Base-by-base conservation (phyloP, 257 asterid genomes). In the Gentiana dahurica region DNA sequence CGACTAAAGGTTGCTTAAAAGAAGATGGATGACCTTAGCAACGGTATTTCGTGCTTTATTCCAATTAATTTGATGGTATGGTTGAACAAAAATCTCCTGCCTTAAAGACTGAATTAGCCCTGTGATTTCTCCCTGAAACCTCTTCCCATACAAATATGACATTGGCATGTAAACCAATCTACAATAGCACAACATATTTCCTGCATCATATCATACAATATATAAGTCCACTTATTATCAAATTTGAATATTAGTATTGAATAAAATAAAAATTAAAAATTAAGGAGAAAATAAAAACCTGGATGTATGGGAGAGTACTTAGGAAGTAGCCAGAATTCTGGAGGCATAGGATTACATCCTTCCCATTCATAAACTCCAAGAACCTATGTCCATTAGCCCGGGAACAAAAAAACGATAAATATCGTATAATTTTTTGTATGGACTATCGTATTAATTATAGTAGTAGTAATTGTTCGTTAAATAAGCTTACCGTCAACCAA, bases 61-160 rank as follows among this genome's bases (percentile, higher is more conserved):
- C 92, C 92, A 83, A 33, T 73, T 60, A 4, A 70, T 78, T 48
- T 69, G 43, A 38, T 61, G 57, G 45, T 83, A 83, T 2, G 81
- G 67, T 43, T 68, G 54, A 1, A 51, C 47, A 8, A 75, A 71
- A 10, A 83, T 34, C 68, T 83, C 93, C 7, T 66, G 52, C 13
- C 83, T 73, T 37, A 61, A 44, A 35, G 68, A 46, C 2, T 10
- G 38, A 50, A 60, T 63, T 56, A 67, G 49, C 5, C 24, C 51
- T 0, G 80, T 78, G 0, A 69, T 72, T 1, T 70, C 71, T 6
- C 80, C 93, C 0, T 81, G 82, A 43, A 78, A 78, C 57, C 82
- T 72, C 68, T 75, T 82, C 0, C 90, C 84, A 49, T 82, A 82
- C 44, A 82, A 56, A 60, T 77, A 83, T 3, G 87, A 83, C 92